Conservation (phyloP, 305 asterid species). For the Andrographis paniculata region DNA sequence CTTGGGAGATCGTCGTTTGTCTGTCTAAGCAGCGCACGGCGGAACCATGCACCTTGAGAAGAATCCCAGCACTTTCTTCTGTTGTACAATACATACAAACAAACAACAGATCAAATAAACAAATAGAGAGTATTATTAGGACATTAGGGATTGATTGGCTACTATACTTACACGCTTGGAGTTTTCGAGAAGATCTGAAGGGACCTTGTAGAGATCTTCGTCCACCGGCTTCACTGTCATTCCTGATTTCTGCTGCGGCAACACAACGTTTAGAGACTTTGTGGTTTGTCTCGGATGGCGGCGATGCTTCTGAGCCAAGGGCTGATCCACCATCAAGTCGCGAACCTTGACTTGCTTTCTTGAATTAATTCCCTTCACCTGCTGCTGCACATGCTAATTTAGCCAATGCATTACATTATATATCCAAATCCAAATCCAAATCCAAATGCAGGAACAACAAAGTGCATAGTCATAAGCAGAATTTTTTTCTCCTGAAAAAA, state of each 20-base stretch:
- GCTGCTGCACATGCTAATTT: conserved; percentile 20
- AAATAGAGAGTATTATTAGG: no score
- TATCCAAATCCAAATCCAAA: not conserved
- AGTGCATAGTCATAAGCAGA: no score
- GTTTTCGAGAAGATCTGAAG: conserved; percentile 51
- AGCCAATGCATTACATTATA: not conserved
- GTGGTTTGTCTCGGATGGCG: conserved; percentile 13
- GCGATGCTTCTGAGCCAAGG: conserved; percentile 20
- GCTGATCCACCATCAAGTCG: conserved; percentile 22
- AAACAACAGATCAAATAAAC: no score
- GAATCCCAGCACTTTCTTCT: conserved; percentile 80
- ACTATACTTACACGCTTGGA: conserved; percentile 48
- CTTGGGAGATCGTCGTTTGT: no score
- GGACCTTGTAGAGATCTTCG: conserved; percentile 89
- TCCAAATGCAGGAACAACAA: no score
- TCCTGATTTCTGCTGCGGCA: conserved; percentile 19
- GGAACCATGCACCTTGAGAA: conserved; percentile 80
- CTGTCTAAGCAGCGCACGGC: conserved; percentile 59
- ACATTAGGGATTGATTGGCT: no score
- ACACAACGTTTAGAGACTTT: conserved; percentile 12
- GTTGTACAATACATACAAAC: conserved; percentile 8
- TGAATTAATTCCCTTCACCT: no score
- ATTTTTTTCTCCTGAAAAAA: no score
- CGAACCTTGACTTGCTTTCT: conserved; percentile 30
- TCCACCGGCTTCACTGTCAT: conserved; percentile 58